Base-by-base conservation (phyloP, 2,329 filamentous ascomycete genomes). In the Cladobotryum protrusum region DNA sequence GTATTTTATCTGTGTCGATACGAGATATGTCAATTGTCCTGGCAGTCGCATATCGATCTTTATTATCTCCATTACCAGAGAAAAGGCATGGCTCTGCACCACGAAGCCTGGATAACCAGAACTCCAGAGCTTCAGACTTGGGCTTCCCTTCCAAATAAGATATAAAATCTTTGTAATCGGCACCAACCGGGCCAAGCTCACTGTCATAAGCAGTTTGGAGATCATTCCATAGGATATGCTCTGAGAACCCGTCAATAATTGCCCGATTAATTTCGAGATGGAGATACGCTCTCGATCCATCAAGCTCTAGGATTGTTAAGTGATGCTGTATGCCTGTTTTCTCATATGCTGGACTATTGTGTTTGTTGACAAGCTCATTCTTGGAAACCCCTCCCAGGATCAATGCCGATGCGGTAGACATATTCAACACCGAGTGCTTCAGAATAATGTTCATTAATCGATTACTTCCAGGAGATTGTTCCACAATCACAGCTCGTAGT, bases 391-490 rank as follows among this genome's bases (percentile, higher is more conserved):
- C 12, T 4, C 17, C 7, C 8, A 32, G 11, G 4, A 47, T 33
- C 14, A 13, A 4, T 6, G 36, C 44, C 13, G 17, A 13, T 29
- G 11, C 24, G 33, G 20, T 8, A 15, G 32, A 13, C 3, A 46
- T 52, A 1, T 13, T 12, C 14, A 43, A 33, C 1, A 1, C 20
- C 1, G 54, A 50, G 13, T 49, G 35, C 9, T 24, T 49, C 3
- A 56, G 32, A 12, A 56, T 43, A 43, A 56, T 33, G 6, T 56
- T 50, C 50, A 55, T 53, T 13, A 34, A 32, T 1, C 50, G 32
- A 2, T 17, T 48, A 4, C 44, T 53, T 8, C 47, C 46, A 2
- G 53, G 48, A 17, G 52, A 43, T 17, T 32, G 36, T 3, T 55
- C 45, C n/a, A 53, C 49, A 12, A 56, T 18, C 1, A 54, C 32